Percentiles rank a stretch among this genome's conserved stretches.
phyloP scores from a whole-genome alignment of 768 basidiomycete species.

The Boletellus emodensis region DNA sequence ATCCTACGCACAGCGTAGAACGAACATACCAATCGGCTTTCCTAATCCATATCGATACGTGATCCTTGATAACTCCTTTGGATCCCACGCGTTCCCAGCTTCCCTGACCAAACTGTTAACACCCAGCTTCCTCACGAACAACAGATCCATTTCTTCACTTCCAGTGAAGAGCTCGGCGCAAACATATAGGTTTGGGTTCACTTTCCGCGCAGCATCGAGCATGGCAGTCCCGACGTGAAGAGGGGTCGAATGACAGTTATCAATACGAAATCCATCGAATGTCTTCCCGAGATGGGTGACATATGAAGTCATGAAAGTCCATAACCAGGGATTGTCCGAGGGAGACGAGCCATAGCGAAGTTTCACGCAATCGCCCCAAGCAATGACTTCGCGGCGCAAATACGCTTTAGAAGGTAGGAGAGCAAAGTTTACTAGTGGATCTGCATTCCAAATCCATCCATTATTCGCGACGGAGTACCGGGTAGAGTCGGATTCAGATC shows the following conservation, averaged over 20 bases:
- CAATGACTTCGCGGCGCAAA: constrained; percentile 92
- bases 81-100: constrained; percentile 86
- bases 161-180: constrained; percentile 98
- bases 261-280: constrained; percentile 96
- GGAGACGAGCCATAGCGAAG: constrained; percentile 85
- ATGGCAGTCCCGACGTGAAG: constrained; percentile 93
- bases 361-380: constrained; percentile 98
- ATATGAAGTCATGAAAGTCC: constrained; percentile 87
- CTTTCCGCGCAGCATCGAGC: constrained; percentile 85
- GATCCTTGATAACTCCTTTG: constrained; percentile 86
- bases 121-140: constrained; percentile 89
- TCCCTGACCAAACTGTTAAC: constrained; percentile 94
- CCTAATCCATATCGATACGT: constrained; percentile 88
- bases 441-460: constrained; percentile 98
- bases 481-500: constrained; percentile 46
- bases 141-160: constrained; percentile 85
- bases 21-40: constrained; percentile 78
- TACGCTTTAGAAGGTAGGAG: constrained; percentile 90
- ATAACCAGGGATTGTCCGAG: constrained; percentile 87
- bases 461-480: constrained; percentile 91
- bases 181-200: constrained; percentile 91
- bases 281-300: constrained; percentile 72
- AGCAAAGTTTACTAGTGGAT: constrained; percentile 94
- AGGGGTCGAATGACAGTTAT: constrained; percentile 98
- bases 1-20: neutral